phyloP scores from a whole-genome alignment of 2,329 filamentous ascomycete genomes.

The Helminthosporium solani region DNA sequence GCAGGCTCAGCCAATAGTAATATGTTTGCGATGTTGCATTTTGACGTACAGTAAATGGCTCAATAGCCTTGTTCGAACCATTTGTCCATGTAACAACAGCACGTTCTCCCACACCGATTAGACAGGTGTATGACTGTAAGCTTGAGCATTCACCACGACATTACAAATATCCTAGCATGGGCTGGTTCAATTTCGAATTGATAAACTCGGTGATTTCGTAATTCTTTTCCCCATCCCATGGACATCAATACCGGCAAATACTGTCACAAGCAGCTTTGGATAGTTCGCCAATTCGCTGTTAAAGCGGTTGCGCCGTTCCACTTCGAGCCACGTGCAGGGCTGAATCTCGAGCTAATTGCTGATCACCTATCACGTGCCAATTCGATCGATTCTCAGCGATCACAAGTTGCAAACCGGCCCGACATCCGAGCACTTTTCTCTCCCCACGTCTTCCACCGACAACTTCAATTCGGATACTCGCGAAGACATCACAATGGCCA shows the following conservation, averaged over 20 bases:
- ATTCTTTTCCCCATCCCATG: too few relatives aligned
- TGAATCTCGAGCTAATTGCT: too few relatives aligned
- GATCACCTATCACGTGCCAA: slow-evolving; percentile 10
- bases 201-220: too few relatives aligned
- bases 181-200: too few relatives aligned
- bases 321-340: slow-evolving; percentile 5
- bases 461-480: not conserved
- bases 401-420: slow-evolving; percentile 14
- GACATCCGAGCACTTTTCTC: slow-evolving; percentile 17
- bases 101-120: not conserved
- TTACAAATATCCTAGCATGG: too few relatives aligned
- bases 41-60: not conserved
- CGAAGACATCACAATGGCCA: slow-evolving; percentile 7
- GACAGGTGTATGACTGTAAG: not conserved
- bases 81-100: not conserved
- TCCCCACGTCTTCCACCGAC: slow-evolving; percentile 2
- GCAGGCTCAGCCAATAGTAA: not conserved
- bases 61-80: not conserved
- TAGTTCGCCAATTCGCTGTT: too few relatives aligned
- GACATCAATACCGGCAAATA: too few relatives aligned
- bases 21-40: not conserved
- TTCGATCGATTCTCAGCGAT: not conserved
- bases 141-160: too few relatives aligned
- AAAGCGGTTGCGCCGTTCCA: slow-evolving; percentile 1
- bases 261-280: too few relatives aligned